Percentiles rank a stretch among this genome's conserved stretches.
These are phyloP conservation scores for Cladosporium cucumerinum DNA, from an alignment of 2,329 filamentous ascomycete species.

Conservation along the genomic window DNA sequence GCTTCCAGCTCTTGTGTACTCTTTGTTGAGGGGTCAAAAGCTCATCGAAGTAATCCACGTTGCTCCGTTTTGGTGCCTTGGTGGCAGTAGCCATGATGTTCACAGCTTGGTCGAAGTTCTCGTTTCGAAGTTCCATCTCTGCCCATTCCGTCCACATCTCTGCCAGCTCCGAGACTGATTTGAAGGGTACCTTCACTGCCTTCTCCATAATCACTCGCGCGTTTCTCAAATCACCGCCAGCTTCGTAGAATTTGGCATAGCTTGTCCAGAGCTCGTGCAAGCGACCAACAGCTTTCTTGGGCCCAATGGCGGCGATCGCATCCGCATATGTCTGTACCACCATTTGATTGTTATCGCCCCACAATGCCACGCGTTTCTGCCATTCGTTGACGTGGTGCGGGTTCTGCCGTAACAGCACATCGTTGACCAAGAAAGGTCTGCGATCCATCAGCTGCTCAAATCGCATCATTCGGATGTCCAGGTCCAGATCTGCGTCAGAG, in stretches of 20 bases:
- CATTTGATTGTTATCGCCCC: slow-evolving; percentile 89
- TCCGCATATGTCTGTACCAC: slow-evolving; percentile 92
- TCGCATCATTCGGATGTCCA: slow-evolving; percentile 95
- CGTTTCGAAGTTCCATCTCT: slow-evolving; percentile 92
- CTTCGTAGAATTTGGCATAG: slow-evolving; percentile 96
- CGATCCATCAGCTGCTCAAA: slow-evolving; percentile 99
- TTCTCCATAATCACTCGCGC: slow-evolving; percentile 95
- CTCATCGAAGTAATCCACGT: slow-evolving; percentile 98
- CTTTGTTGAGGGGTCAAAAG: slow-evolving; percentile 89
- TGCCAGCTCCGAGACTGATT: slow-evolving; percentile 91
- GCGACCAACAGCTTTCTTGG: slow-evolving; percentile 88
- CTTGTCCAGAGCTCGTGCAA: slow-evolving; percentile 96
- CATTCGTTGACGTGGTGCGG: slow-evolving; percentile 94
- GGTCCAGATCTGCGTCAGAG: slow-evolving; percentile 83
- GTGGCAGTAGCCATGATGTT: slow-evolving; percentile 97
- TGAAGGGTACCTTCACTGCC: slow-evolving; percentile 95
- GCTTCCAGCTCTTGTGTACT: slow-evolving; percentile 98
- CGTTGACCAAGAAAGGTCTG: slow-evolving; percentile 90
- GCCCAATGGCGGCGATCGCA: slow-evolving; percentile 87
- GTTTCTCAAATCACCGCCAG: slow-evolving; percentile 75
- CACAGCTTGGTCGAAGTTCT: slow-evolving; percentile 92
- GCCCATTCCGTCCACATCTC: slow-evolving; percentile 99
- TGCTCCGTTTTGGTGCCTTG: slow-evolving; percentile 94
- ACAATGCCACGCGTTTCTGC: slow-evolving; percentile 93
- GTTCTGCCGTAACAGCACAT: slow-evolving; percentile 91